Evolutionary conservation across 306 rosid genomes (phyloP).

Genomic region (Gastrolobium villosum): DNA sequence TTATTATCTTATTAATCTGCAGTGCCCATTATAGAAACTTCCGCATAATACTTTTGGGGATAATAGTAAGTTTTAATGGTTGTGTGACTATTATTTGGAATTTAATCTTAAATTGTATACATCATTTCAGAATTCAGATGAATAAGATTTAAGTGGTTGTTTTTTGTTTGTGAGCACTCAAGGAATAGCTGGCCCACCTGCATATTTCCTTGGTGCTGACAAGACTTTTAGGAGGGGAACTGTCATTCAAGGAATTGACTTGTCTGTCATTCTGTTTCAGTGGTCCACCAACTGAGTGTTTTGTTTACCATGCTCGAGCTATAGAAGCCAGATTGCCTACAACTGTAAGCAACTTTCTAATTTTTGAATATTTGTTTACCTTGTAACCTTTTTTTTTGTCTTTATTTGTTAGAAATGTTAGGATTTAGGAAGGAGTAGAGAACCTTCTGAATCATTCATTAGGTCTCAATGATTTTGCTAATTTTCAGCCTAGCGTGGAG

Average conservation of each 20-base stretch:
- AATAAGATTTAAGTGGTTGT: conserved; percentile 16
- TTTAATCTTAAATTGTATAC: conserved; percentile 30
- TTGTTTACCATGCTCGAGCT: conserved; percentile 92
- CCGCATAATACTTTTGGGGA: conserved; percentile 24
- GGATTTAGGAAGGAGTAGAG: neutral
- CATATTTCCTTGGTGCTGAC: conserved; percentile 39
- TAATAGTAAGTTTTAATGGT: conserved; percentile 24
- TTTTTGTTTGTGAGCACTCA: conserved; percentile 22
- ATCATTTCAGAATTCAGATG: conserved; percentile 33
- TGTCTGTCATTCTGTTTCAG: conserved; percentile 64
- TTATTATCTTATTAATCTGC: conserved; percentile 1
- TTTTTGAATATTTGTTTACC: conserved; percentile 22
- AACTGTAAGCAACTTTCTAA: conserved; percentile 54
- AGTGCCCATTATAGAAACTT: conserved; percentile 25
- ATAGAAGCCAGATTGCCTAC: conserved; percentile 71
- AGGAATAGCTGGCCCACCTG: conserved; percentile 30
- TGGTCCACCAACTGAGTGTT: conserved; percentile 97
- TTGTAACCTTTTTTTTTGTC: conserved; percentile 6
- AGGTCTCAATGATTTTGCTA: neutral
- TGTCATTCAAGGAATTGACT: conserved; percentile 45
- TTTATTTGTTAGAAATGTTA: conserved; percentile 26
- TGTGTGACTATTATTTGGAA: conserved; percentile 3
- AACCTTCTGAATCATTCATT: conserved; percentile 1
- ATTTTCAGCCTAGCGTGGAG: neutral
- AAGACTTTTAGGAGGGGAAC: conserved; percentile 30